Conservation (phyloP, 2,329 filamentous ascomycete genomes). For the Beauveria bassiana region DNA sequence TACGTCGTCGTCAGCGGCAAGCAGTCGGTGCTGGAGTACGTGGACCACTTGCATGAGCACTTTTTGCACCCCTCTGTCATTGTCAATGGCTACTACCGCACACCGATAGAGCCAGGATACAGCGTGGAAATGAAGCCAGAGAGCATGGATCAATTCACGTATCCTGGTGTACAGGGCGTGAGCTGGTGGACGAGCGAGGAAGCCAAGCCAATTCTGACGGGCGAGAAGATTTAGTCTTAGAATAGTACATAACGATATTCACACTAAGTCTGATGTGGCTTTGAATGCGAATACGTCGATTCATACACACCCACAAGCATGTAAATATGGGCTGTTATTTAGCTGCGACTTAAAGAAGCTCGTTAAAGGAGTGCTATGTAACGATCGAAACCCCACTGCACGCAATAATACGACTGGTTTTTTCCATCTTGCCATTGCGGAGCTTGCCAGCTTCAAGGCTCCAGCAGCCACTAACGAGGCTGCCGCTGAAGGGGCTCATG, state of each 20-base stretch:
- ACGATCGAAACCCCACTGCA: neutral
- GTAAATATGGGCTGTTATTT: neutral
- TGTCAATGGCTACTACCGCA: slow-evolving; percentile 80
- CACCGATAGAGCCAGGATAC: slow-evolving; percentile 75
- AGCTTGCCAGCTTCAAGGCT: neutral
- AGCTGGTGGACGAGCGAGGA: slow-evolving; percentile 83
- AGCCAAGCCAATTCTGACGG: slow-evolving; percentile 66
- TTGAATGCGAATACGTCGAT: neutral
- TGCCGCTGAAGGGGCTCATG: neutral
- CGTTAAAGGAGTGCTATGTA: neutral
- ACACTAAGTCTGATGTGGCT: neutral
- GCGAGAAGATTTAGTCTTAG: slow-evolving; percentile 41
- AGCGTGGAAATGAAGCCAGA: slow-evolving; percentile 89
- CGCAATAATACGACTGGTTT: neutral
- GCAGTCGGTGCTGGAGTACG: slow-evolving; percentile 78
- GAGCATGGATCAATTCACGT: slow-evolving; percentile 74
- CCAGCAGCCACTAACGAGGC: neutral
- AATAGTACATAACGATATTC: neutral
- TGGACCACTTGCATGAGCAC: slow-evolving; percentile 90
- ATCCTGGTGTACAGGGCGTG: slow-evolving; percentile 67
- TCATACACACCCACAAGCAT: neutral
- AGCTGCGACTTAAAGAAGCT: neutral
- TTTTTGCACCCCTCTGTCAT: slow-evolving; percentile 77
- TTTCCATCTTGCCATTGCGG: neutral
- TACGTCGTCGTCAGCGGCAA: slow-evolving; percentile 81